Evolutionary conservation across 108 stramenopile species (phyloP).

Genomic region (Fragilaria crotonensis): DNA sequence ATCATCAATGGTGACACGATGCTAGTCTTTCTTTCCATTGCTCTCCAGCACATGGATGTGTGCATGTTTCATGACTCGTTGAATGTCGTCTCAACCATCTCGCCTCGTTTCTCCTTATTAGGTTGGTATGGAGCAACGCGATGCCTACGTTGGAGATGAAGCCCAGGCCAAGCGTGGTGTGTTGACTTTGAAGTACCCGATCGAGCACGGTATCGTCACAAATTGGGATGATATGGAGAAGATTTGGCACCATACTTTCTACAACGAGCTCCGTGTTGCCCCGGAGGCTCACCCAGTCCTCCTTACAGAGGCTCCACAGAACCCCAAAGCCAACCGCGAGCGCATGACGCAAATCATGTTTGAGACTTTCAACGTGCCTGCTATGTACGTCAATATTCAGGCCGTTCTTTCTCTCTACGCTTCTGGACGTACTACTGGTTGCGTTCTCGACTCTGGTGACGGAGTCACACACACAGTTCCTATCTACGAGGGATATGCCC

Average conservation of each 20-base stretch:
- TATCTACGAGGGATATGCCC: slow-evolving; percentile 94
- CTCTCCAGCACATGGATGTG: not conserved
- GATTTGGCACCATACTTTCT: slow-evolving; percentile 98
- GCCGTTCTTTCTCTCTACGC: slow-evolving; percentile 95
- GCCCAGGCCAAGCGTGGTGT: slow-evolving; percentile 97
- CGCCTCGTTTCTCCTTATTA: slow-evolving; percentile 1
- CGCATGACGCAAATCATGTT: slow-evolving; percentile 99
- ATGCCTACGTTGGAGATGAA: slow-evolving; percentile 99
- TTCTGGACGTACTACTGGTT: slow-evolving; percentile 93
- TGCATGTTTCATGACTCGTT: slow-evolving; percentile 1
- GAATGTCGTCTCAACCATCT: not conserved
- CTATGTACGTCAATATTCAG: slow-evolving; percentile 99
- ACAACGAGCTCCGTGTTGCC: slow-evolving; percentile 94
- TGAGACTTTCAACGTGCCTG: slow-evolving; percentile 99
- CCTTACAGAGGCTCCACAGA: slow-evolving; percentile 98
- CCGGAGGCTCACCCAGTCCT: slow-evolving; percentile 99
- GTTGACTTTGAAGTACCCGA: slow-evolving; percentile 99
- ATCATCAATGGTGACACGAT: no score
- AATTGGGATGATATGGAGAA: slow-evolving; percentile 99
- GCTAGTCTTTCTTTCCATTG: no score
- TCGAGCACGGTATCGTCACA: slow-evolving; percentile 98
- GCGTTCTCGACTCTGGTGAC: slow-evolving; percentile 91
- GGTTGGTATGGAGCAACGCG: slow-evolving; percentile 99
- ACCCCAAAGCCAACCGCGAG: slow-evolving; percentile 99
- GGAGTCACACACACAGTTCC: slow-evolving; percentile 95